A percentile compares a stretch with the other conserved stretches of the same genome.
These are phyloP conservation scores for Colletotrichum sp. DNA, from an alignment of 2,329 filamentous ascomycete genomes.

Conservation along the genomic window DNA sequence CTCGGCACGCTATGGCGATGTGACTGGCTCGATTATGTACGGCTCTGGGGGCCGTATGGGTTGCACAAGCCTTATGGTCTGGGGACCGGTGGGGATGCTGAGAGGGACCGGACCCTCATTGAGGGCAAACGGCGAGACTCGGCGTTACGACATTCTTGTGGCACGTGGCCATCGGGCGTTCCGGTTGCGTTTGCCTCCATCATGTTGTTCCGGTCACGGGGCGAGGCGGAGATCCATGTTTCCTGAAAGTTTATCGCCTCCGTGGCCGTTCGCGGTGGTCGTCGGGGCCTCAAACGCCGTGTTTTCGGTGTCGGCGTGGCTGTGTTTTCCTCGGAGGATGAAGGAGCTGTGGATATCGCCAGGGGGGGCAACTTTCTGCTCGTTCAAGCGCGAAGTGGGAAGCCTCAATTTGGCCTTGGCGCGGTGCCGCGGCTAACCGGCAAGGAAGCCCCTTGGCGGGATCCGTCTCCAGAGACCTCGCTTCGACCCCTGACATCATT, in stretches of 20 bases:
- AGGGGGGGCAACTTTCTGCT: neutral
- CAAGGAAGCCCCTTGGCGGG: conserved; percentile 6
- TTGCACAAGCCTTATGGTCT: conserved; percentile 6
- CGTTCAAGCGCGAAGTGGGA: neutral
- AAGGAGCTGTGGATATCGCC: neutral
- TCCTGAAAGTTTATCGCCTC: neutral
- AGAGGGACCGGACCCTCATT: neutral
- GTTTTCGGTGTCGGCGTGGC: conserved; percentile 14
- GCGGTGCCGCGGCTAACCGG: conserved; percentile 2
- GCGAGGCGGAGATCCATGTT: neutral
- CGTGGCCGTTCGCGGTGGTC: neutral
- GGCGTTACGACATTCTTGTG: neutral
- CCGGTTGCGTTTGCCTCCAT: neutral
- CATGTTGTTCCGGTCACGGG: neutral
- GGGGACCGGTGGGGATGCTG: neutral
- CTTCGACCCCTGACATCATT: neutral
- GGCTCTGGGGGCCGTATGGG: neutral
- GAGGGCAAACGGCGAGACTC: neutral
- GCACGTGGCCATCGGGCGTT: conserved; percentile 11
- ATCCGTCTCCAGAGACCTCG: neutral
- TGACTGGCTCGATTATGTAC: neutral
- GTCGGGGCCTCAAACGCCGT: neutral
- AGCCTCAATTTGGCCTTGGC: neutral
- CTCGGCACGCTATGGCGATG: conserved; percentile 6
- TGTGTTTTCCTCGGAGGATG: neutral